Evolutionary conservation across 306 rosid species (phyloP), one percentile per base, ranked within the genome.

Genomic region (Castanospermum australe): DNA sequence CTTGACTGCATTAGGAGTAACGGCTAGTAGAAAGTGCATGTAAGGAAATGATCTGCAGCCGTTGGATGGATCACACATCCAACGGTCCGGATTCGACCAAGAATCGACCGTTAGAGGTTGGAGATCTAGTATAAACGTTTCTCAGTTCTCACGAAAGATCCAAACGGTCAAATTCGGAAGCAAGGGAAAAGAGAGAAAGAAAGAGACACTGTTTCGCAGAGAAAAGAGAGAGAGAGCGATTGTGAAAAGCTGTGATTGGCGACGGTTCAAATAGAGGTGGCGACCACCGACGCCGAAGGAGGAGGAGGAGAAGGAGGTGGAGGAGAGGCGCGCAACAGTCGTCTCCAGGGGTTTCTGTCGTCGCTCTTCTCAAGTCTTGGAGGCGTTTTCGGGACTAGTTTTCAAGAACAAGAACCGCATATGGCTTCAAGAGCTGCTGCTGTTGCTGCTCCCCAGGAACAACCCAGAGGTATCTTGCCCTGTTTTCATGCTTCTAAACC

Each of bases 321-420:
- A 76, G 89, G 83, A 61, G 97, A 91, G 90, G 79, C 84, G 63
- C 86, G 79, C 54, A 86, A 87, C 83, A 80, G 91, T 83, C 86
- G 98, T 55, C 90, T 93, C 79, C 89, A 81, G 48, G 87, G 79
- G 78, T 90, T 93, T 84, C 71, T 93, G 51, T 83, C 89, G 73
- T 88, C 97, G 9, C 51, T 93, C 73, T 81, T 93, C 57, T 88
- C 95, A 0, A 91, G 84, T 67, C 73, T 93, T 69, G 95, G 92
- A 18, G 97, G 94, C 54, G 92, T 93, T 85, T 88, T 93, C 2
- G 75, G 90, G 0, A 51, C 62, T 10, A 73, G 20, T 54, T 45
- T 73, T 73, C 88, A 89, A 81, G 89, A 85, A 59, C 30, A 48
- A 41, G 82, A 79, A 2, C 12, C 77, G 28, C 56, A 60, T 2